A percentile compares a stretch with the other conserved stretches of the same genome.
phyloP scores from a whole-genome alignment of 257 asterid species.

The Ilex aquifolium region DNA sequence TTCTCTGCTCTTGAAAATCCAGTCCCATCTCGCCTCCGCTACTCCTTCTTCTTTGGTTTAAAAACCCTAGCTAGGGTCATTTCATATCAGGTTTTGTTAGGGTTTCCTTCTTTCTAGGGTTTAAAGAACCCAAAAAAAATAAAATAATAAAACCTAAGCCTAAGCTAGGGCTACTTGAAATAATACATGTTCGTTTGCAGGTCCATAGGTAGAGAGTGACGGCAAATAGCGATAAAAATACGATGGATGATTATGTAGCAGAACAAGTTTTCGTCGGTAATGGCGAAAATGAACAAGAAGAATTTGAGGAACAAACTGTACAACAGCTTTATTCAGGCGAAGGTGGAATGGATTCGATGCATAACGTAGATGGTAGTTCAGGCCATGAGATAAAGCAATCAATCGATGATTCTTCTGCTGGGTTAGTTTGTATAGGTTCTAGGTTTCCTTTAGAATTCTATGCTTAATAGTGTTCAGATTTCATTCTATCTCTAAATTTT shows the following conservation, averaged over 20 bases:
- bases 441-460: slow-evolving; percentile 44
- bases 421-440: slow-evolving; percentile 81
- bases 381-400: slow-evolving; percentile 61
- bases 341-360: slow-evolving; percentile 34
- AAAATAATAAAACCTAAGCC: neutral
- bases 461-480: slow-evolving; percentile 11
- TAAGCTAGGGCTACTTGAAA: slow-evolving; percentile 8
- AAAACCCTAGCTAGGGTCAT: no score
- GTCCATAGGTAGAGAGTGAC: slow-evolving; percentile 57
- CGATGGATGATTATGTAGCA: slow-evolving; percentile 82
- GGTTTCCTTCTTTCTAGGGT: no score
- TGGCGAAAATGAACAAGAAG: slow-evolving; percentile 51
- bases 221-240: slow-evolving; percentile 11
- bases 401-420: slow-evolving; percentile 77
- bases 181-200: slow-evolving; percentile 53
- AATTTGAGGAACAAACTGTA: slow-evolving; percentile 62
- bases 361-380: slow-evolving; percentile 81
- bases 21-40: no score
- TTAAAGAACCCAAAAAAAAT: no score
- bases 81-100: no score
- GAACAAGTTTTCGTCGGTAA: slow-evolving; percentile 62
- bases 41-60: no score
- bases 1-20: no score
- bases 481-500: slow-evolving; percentile 22
- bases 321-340: slow-evolving; percentile 50